Percentiles rank a stretch among this genome's conserved stretches.
These are phyloP conservation scores for Daldinia eschscholtzii DNA, from an alignment of 2,329 filamentous ascomycete genomes.

Conservation along the genomic window DNA sequence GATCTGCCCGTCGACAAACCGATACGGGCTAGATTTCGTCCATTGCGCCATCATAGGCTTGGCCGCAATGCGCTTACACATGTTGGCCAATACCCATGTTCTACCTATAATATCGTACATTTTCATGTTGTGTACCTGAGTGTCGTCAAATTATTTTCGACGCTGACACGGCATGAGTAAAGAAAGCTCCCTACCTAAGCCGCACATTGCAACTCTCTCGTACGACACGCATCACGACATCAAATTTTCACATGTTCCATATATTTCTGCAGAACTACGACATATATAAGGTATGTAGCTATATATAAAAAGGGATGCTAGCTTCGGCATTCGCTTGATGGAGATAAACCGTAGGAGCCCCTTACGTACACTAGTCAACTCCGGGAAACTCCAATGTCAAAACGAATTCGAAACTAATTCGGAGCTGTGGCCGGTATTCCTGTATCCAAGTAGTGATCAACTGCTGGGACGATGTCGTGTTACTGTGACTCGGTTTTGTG, in stretches of 20 bases:
- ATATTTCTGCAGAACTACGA: constrained; percentile 28
- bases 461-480: constrained; percentile 29
- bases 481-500: constrained; percentile 23
- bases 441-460: constrained; percentile 42
- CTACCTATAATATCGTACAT: constrained; percentile 34
- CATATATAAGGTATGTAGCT: neutral
- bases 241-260: constrained; percentile 39
- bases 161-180: constrained; percentile 29
- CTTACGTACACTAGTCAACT: constrained; percentile 8
- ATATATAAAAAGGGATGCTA: constrained; percentile 16
- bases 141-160: constrained; percentile 28
- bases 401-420: constrained; percentile 26
- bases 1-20: constrained; percentile 18
- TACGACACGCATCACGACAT: constrained; percentile 36
- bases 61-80: constrained; percentile 16
- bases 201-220: constrained; percentile 29
- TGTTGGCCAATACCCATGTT: constrained; percentile 20
- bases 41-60: constrained; percentile 25
- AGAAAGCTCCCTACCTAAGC: constrained; percentile 26
- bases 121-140: constrained; percentile 30
- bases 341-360: constrained; percentile 11
- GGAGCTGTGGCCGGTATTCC: constrained; percentile 42
- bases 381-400: constrained; percentile 16
- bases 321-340: constrained; percentile 20
- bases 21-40: constrained; percentile 20